phyloP scores from a whole-genome alignment of 179 eudicot species.

The Beta macrorhiza region DNA sequence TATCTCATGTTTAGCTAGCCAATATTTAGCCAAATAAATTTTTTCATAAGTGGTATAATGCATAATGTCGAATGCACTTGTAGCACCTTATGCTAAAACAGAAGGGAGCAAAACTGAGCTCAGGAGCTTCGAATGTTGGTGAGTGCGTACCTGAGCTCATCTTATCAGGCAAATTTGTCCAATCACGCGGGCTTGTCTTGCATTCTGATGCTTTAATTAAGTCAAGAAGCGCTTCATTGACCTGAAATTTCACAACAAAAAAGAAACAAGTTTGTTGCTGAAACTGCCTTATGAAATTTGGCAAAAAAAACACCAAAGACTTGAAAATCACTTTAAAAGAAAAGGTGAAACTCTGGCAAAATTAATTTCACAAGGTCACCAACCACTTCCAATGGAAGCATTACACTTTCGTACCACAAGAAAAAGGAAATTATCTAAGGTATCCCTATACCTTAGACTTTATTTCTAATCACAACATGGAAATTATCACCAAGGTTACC shows the following conservation, averaged over 20 bases:
- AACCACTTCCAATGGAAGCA: neutral
- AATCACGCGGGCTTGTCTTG: constrained; percentile 56
- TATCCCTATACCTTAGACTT: too few relatives aligned
- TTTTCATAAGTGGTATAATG: neutral
- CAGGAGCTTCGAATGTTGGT: neutral
- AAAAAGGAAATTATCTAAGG: too few relatives aligned
- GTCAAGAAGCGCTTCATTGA: constrained; percentile 73
- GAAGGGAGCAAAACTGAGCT: neutral
- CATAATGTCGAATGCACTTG: neutral
- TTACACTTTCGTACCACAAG: neutral
- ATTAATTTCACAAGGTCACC: neutral
- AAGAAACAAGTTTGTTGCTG: neutral
- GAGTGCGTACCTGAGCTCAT: constrained; percentile 54
- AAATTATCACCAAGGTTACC: too few relatives aligned
- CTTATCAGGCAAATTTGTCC: constrained; percentile 72
- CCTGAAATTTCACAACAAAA: constrained; percentile 41
- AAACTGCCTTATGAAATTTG: neutral
- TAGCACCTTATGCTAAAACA: neutral
- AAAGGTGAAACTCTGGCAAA: neutral
- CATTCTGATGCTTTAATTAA: constrained; percentile 73
- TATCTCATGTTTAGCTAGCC: too few relatives aligned
- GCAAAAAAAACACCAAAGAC: neutral
- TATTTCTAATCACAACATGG: too few relatives aligned
- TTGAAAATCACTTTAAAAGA: neutral
- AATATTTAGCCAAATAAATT: too few relatives aligned